Evolutionary conservation across 1,139 yeast species (phyloP).

Genomic region (Zygosaccharomyces pseudobailii): DNA sequence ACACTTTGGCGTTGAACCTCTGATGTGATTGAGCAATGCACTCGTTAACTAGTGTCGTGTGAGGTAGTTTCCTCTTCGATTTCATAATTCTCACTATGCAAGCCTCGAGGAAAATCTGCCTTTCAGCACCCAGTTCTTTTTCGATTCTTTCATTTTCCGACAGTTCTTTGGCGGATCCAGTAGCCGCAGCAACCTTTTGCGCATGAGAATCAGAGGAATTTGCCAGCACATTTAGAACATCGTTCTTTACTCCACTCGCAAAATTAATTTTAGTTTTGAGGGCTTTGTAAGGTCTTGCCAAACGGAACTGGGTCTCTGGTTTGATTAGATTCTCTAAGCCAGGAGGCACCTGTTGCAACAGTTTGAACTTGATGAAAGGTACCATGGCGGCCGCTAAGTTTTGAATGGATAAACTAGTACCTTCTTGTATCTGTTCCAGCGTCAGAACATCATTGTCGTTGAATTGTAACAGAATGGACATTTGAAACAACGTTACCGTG

Average conservation of each 20-base stretch:
- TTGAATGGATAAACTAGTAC: slow-evolving; percentile 63
- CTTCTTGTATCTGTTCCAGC: slow-evolving; percentile 54
- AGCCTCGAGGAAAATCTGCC: slow-evolving; percentile 83
- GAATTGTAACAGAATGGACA: slow-evolving; percentile 77
- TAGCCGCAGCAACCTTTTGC: slow-evolving; percentile 8
- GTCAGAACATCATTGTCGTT: slow-evolving; percentile 61
- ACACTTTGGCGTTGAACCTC: slow-evolving; percentile 78
- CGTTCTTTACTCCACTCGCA: slow-evolving; percentile 76
- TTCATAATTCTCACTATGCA: slow-evolving; percentile 96
- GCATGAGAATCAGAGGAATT: slow-evolving; percentile 12
- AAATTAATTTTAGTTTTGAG: slow-evolving; percentile 82
- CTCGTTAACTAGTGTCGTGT: slow-evolving; percentile 78
- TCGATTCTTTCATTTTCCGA: slow-evolving; percentile 74
- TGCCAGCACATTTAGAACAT: slow-evolving; percentile 33
- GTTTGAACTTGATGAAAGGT: slow-evolving; percentile 75
- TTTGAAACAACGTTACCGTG: slow-evolving; percentile 79
- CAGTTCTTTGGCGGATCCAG: slow-evolving; percentile 13
- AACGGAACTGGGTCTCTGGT: slow-evolving; percentile 58
- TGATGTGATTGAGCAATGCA: slow-evolving; percentile 82
- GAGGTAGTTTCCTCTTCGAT: slow-evolving; percentile 76
- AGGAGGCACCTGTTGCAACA: slow-evolving; percentile 61
- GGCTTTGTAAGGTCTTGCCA: slow-evolving; percentile 79
- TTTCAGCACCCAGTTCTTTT: slow-evolving; percentile 80
- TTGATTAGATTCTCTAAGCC: slow-evolving; percentile 46
- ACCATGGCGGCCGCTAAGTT: slow-evolving; percentile 68